phyloP scores from a whole-genome alignment of 1,139 yeast genomes.

The Schwanniomyces etchellsii region DNA sequence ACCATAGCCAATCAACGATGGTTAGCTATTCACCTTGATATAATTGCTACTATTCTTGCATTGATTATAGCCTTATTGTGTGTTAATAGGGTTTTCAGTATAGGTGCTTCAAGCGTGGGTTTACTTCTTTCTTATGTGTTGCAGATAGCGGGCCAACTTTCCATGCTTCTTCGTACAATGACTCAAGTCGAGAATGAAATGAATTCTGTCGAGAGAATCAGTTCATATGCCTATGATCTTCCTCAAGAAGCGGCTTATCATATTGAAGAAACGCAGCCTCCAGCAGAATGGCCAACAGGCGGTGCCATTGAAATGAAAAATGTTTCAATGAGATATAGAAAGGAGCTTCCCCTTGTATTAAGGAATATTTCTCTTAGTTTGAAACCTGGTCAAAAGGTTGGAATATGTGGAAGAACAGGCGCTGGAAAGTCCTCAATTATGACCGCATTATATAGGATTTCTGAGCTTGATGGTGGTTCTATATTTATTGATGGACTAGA shows the following conservation, averaged over 20 bases:
- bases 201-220: slow-evolving; percentile 81
- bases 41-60: slow-evolving; percentile 41
- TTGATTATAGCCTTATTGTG: slow-evolving; percentile 54
- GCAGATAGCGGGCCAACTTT: slow-evolving; percentile 43
- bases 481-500: slow-evolving; percentile 58
- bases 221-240: slow-evolving; percentile 53
- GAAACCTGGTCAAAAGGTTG: slow-evolving; percentile 55
- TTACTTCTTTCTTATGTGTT: slow-evolving; percentile 58
- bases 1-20: slow-evolving; percentile 73
- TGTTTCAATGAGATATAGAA: slow-evolving; percentile 66
- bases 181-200: slow-evolving; percentile 77
- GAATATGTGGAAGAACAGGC: slow-evolving; percentile 78
- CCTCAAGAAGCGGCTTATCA: slow-evolving; percentile 38
- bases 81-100: slow-evolving; percentile 55
- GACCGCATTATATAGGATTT: slow-evolving; percentile 57
- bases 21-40: slow-evolving; percentile 62
- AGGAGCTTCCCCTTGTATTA: slow-evolving; percentile 68
- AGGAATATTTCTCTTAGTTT: slow-evolving; percentile 45
- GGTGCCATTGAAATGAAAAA: slow-evolving; percentile 52
- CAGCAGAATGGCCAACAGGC: slow-evolving; percentile 36
- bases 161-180: slow-evolving; percentile 44
- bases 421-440: slow-evolving; percentile 73
- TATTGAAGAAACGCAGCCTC: slow-evolving; percentile 51
- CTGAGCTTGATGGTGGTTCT: slow-evolving; percentile 49
- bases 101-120: slow-evolving; percentile 66